Evolutionary conservation across 2,329 filamentous ascomycete genomes (phyloP), one percentile per base, ranked within the genome.

Genomic region (Stenocarpella maydis): DNA sequence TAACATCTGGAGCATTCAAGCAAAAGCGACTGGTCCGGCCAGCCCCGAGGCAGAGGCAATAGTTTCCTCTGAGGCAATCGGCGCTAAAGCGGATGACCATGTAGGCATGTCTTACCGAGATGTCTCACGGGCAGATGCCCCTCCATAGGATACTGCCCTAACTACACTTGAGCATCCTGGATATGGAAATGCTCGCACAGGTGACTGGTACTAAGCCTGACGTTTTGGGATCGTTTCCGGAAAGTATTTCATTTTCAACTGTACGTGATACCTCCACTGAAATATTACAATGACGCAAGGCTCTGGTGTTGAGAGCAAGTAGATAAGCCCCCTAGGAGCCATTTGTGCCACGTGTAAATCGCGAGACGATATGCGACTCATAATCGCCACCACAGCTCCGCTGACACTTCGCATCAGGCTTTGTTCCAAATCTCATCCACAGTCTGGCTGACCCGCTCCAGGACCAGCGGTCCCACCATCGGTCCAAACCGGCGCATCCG

Each of bases 401-500:
- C 26, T 73, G 73, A 67, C 79, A 79, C 31, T 76, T 90, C 88
- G 92, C 9, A 8, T 69, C 73, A 69, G n/a, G 74, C 31, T 74
- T 76, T 73, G 73, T 81, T 75, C 87, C 86, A 89, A 31, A 74
- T 73, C 68, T 80, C 79, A 76, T 90, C 88, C 47, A 92, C 71
- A 19, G 82, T 72, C 41, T 73, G 76, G 67, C 84, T 86, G 4
- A 89, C 84, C 55, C 85, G 81, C 8, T 78, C 78, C 72, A 92
- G 69, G 37, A 91, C 80, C 52, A 79, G 82, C 34, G 78, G 77
- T 1, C 89, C 88, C 1, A 89, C 87, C 69, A 92, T 77, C 10
- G 74, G 75, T 47, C 82, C 83, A 74, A 92, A 91, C 2, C 75
- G 75, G 47, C 74, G 73, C 7, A 84, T 73, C 71, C 89, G 84